phyloP scores from a whole-genome alignment of 164 flowering plant genomes.

The Annona cherimola region DNA sequence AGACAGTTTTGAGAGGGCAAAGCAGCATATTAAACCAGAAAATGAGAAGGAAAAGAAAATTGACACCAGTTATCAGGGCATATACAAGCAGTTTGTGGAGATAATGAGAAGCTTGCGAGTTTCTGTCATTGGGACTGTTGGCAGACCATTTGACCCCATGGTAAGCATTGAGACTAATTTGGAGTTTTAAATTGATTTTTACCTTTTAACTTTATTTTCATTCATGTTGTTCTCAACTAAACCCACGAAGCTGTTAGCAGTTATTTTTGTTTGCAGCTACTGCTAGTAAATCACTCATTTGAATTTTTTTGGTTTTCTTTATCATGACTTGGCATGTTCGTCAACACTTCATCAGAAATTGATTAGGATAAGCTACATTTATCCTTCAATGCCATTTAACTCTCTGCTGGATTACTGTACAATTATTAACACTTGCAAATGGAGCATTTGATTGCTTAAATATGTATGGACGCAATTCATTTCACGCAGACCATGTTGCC shows the following conservation, averaged over 20 bases:
- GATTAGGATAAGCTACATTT: no score
- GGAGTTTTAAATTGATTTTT: neutral
- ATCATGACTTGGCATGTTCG: no score
- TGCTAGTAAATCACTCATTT: neutral
- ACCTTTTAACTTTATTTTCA: neutral
- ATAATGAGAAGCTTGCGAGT: constrained; percentile 70
- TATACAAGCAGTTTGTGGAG: constrained; percentile 96
- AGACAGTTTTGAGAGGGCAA: constrained; percentile 89
- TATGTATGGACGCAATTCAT: no score
- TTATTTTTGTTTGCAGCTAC: neutral
- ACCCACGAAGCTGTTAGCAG: neutral
- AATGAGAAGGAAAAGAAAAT: constrained; percentile 85
- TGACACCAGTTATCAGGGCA: constrained; percentile 84
- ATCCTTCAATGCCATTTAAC: no score
- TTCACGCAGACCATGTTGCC: no score
- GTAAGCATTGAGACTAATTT: constrained; percentile 36
- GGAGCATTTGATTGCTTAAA: no score
- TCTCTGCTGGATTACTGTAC: no score
- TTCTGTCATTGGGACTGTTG: constrained; percentile 70
- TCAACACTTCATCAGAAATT: no score
- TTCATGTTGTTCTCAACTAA: neutral
- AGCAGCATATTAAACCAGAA: constrained; percentile 60
- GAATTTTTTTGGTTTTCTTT: neutral
- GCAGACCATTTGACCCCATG: constrained; percentile 89
- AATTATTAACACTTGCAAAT: no score